Base-by-base conservation (phyloP, 352 stramenopile species). In the Pilasporangium apinafurcum region DNA sequence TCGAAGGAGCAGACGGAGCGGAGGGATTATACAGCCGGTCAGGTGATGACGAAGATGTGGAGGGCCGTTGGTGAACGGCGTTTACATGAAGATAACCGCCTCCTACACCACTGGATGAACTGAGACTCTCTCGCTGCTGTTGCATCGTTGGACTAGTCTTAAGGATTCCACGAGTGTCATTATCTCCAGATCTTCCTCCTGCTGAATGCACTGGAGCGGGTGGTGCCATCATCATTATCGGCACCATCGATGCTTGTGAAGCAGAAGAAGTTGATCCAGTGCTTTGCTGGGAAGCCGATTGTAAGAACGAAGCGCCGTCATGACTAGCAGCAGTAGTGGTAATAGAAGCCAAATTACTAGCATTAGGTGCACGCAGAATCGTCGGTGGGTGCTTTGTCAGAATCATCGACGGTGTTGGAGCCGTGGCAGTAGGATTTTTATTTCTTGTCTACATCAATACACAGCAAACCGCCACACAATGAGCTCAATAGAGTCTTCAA, bases 351-450 rank as follows among this genome's bases (percentile, higher is more conserved):
- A 24, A n/a, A n/a, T n/a, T n/a, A n/a, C n/a, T n/a, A n/a, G n/a
- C n/a, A n/a, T n/a, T 18, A 1, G 44, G 31, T 5, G 60, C 52
- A 16, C 37, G 55, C 20, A 72, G 50, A 30, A 69, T 51, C 48
- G 64, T 66, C 2, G 63, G 61, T 17, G 61, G 75, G 8, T 63
- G 60, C 44, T 80, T 84, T 30, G 66, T 50, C 47, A 77, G 51
- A 7, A 71, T 60, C 18, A 48, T 42, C 26, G 51, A 33, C 6
- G 52, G 36, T 10, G 48, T 12, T 0, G 43, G 16, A 7, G 51
- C 14, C 21, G 53, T 37, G 30, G 30, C 3, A 26, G 32, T 45
- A 21, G 56, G 24, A 6, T 47, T 56, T 36, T 73, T 73, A 29
- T 45, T 57, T 27, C 69, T 65, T 13, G 59, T 44, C 42, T 72